phyloP scores from a whole-genome alignment of 257 asterid species.

The Cruciata laevipes region DNA sequence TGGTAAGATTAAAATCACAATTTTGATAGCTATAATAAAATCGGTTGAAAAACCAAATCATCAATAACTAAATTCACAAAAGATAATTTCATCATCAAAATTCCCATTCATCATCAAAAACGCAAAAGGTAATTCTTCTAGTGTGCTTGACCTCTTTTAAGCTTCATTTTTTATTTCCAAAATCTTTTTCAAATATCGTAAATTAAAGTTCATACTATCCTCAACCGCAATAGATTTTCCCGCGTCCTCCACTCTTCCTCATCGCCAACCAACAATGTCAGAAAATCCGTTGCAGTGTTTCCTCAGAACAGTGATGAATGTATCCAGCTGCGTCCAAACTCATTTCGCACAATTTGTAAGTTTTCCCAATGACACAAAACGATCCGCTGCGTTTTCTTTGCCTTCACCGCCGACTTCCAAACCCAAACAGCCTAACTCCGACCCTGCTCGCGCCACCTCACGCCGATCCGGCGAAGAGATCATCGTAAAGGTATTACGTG shows the following conservation, averaged over 20 bases:
- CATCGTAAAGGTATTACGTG: conserved; percentile 28
- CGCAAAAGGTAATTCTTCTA: no score
- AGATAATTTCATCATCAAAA: no score
- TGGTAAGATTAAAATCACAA: no score
- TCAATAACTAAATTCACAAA: no score
- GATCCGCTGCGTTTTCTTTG: conserved; percentile 22
- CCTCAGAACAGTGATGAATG: conserved; percentile 32
- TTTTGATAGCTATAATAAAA: no score
- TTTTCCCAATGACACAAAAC: conserved; percentile 7
- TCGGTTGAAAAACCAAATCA: no score
- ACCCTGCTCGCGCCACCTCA: conserved; percentile 11
- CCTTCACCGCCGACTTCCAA: conserved; percentile 12
- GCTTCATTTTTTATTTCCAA: no score
- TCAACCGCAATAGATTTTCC: conserved; percentile 1
- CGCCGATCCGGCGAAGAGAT: conserved; percentile 26
- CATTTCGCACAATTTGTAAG: conserved; percentile 44
- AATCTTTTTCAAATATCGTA: no score
- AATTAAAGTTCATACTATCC: no score
- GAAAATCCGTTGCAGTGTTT: conserved; percentile 61
- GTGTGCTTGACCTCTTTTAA: no score
- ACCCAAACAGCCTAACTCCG: conserved; percentile 6
- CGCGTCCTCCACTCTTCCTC: background rate
- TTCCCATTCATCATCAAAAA: no score
- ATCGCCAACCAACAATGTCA: conserved; percentile 29
- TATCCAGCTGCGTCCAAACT: conserved; percentile 43